Evolutionary conservation across 2,329 filamentous ascomycete species (phyloP).

Genomic region (Aureobasidium namibiae): DNA sequence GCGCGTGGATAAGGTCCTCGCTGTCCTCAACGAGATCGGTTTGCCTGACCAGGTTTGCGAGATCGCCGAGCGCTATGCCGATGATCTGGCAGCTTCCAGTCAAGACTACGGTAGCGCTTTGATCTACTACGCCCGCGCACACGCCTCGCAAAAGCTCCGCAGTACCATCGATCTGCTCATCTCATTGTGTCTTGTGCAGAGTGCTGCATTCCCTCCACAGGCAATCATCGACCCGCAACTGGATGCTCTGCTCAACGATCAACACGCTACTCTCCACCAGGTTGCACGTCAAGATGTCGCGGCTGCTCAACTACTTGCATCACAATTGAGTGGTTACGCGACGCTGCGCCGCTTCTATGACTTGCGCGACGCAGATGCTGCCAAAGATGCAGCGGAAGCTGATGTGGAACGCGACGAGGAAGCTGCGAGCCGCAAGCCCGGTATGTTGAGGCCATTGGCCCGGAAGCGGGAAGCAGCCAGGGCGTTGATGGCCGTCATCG

Average conservation of each 20-base stretch:
- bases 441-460: slow-evolving; percentile 42
- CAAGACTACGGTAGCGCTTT: slow-evolving; percentile 78
- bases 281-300: slow-evolving; percentile 69
- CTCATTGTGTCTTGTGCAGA: slow-evolving; percentile 79
- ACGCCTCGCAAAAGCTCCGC: slow-evolving; percentile 68
- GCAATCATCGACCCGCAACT: slow-evolving; percentile 67
- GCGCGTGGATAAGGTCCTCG: slow-evolving; percentile 75
- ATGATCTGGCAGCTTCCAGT: slow-evolving; percentile 62
- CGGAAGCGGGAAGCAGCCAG: slow-evolving; percentile 62
- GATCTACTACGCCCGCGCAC: slow-evolving; percentile 83
- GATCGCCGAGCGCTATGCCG: slow-evolving; percentile 80
- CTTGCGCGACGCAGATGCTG: slow-evolving; percentile 62
- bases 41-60: slow-evolving; percentile 71
- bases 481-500: slow-evolving; percentile 73
- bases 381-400: not conserved
- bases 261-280: slow-evolving; percentile 61
- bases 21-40: slow-evolving; percentile 67
- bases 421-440: slow-evolving; percentile 20
- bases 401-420: not conserved
- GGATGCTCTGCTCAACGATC: slow-evolving; percentile 59
- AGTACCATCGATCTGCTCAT: slow-evolving; percentile 81
- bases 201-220: slow-evolving; percentile 65
- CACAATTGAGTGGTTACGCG: slow-evolving; percentile 84
- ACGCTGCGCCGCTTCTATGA: slow-evolving; percentile 86
- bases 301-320: slow-evolving; percentile 74